Evolutionary conservation across 805 yeast genomes (phyloP).

Genomic region (Lachancea meyersii): DNA sequence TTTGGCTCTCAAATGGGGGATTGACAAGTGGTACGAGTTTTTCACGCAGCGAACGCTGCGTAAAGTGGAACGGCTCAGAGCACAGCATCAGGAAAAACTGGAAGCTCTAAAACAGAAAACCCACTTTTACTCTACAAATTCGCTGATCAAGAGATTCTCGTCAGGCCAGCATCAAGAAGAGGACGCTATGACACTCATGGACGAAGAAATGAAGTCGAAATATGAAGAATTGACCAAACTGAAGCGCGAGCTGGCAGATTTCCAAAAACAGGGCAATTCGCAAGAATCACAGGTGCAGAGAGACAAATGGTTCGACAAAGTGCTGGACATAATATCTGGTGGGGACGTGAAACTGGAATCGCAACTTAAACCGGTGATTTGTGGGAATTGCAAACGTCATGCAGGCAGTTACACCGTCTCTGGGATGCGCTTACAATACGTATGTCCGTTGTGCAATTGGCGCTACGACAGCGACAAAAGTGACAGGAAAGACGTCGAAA

Average conservation of each 20-base stretch:
- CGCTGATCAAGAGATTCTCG: slow-evolving; percentile 59
- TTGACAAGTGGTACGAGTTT: slow-evolving; percentile 8
- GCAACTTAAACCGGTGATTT: slow-evolving; percentile 18
- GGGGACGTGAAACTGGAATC: slow-evolving; percentile 20
- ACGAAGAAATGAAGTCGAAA: slow-evolving; percentile 38
- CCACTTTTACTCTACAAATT: slow-evolving; percentile 67
- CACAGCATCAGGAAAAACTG: slow-evolving; percentile 47
- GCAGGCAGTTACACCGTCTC: slow-evolving; percentile 23
- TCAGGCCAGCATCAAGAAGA: slow-evolving; percentile 45
- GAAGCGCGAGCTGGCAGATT: slow-evolving; percentile 25
- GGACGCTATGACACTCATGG: slow-evolving; percentile 40
- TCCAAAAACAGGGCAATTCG: slow-evolving; percentile 14
- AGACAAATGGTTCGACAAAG: slow-evolving; percentile 33
- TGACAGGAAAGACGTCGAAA: not conserved
- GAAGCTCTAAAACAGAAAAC: slow-evolving; percentile 67
- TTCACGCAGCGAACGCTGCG: slow-evolving; percentile 11
- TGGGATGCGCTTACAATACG: slow-evolving; percentile 20
- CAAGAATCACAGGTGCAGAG: slow-evolving; percentile 21
- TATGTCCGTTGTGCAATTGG: slow-evolving; percentile 27
- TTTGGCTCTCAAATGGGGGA: slow-evolving; percentile 3
- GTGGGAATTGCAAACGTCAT: slow-evolving; percentile 22
- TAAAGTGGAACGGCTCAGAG: slow-evolving; percentile 34
- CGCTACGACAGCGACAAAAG: slow-evolving; percentile 7
- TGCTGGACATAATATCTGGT: slow-evolving; percentile 27
- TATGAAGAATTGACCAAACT: slow-evolving; percentile 36